A percentile compares a stretch with the other conserved stretches of the same genome.
phyloP scores from a whole-genome alignment of 768 basidiomycete genomes.

The Rhodotorula kratochvilovae region DNA sequence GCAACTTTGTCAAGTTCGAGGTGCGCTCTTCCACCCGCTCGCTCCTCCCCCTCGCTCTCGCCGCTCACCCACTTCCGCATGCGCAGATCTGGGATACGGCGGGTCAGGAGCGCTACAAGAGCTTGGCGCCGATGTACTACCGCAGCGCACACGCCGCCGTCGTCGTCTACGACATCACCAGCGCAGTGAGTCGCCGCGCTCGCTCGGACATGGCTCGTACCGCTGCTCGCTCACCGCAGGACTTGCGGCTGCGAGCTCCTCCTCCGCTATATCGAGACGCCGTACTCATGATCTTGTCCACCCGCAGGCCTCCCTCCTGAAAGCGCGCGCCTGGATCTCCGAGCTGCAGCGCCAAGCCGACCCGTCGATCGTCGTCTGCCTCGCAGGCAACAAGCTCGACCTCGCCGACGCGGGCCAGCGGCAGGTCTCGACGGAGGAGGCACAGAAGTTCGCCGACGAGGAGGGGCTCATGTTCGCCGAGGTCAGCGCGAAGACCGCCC shows the following conservation, averaged over 20 bases:
- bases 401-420: constrained; percentile 50
- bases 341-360: constrained; percentile 97
- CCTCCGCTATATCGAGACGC: no score
- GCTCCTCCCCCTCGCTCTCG: background rate
- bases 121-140: constrained; percentile 88
- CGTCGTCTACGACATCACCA: constrained; percentile 94
- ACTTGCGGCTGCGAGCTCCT: background rate
- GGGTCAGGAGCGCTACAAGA: constrained; percentile 92
- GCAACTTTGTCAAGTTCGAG: constrained; percentile 93
- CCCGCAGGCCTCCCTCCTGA: constrained; percentile 71
- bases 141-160: constrained; percentile 90
- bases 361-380: constrained; percentile 89
- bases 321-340: constrained; percentile 91
- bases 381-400: constrained; percentile 94
- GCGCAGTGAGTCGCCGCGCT: constrained; percentile 49
- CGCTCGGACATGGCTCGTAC: background rate
- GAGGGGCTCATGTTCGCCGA: constrained; percentile 91
- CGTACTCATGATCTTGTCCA: background rate
- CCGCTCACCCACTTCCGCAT: background rate
- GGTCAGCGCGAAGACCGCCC: constrained; percentile 82
- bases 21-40: no score
- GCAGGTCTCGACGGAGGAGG: constrained; percentile 58
- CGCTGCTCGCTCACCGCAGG: background rate
- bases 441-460: constrained; percentile 85
- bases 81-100: constrained; percentile 72